Conservation (phyloP, 164 flowering plant species). For the Tinospora cordifolia region DNA sequence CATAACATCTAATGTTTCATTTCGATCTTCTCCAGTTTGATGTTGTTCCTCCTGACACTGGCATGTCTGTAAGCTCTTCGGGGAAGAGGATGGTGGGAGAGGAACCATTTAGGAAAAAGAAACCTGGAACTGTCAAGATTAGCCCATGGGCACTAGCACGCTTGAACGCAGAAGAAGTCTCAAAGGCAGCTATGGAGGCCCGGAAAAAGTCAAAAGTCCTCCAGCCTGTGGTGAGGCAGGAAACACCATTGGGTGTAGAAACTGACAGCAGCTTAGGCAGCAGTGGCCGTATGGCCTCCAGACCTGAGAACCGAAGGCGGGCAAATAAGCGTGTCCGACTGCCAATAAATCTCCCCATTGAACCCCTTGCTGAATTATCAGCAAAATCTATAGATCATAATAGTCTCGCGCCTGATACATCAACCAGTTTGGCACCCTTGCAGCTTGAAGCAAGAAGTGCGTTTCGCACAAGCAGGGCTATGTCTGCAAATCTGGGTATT, state of each 20-base stretch:
- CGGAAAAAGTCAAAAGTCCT: constrained; percentile 78
- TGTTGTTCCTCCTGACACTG: constrained; percentile 85
- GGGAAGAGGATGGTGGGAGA: constrained; percentile 51
- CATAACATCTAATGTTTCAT: background rate
- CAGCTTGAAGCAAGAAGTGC: constrained; percentile 83
- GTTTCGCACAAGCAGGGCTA: constrained; percentile 61
- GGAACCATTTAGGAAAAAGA: constrained; percentile 56
- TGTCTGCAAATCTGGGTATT: constrained; percentile 41
- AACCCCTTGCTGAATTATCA: constrained; percentile 29
- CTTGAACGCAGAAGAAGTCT: constrained; percentile 80
- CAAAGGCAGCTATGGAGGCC: constrained; percentile 83
- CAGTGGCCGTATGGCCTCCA: constrained; percentile 45
- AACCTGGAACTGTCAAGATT: constrained; percentile 60
- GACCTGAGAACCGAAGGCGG: constrained; percentile 53
- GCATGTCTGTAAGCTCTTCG: constrained; percentile 51
- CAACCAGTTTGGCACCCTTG: constrained; percentile 62
- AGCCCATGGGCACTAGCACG: constrained; percentile 95
- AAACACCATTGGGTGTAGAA: constrained; percentile 38
- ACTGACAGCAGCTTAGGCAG: constrained; percentile 68
- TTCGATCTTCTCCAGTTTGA: constrained; percentile 57
- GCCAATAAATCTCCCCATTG: constrained; percentile 58
- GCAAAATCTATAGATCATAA: constrained; percentile 27
- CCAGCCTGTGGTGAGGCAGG: constrained; percentile 64
- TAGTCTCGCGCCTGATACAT: constrained; percentile 27
- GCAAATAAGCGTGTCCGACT: constrained; percentile 51